Percentiles rank a stretch among this genome's conserved stretches.
Evolutionary conservation across 495 filamentous ascomycete genomes (phyloP).

Genomic region (Lasiosphaeriaceae sp.): DNA sequence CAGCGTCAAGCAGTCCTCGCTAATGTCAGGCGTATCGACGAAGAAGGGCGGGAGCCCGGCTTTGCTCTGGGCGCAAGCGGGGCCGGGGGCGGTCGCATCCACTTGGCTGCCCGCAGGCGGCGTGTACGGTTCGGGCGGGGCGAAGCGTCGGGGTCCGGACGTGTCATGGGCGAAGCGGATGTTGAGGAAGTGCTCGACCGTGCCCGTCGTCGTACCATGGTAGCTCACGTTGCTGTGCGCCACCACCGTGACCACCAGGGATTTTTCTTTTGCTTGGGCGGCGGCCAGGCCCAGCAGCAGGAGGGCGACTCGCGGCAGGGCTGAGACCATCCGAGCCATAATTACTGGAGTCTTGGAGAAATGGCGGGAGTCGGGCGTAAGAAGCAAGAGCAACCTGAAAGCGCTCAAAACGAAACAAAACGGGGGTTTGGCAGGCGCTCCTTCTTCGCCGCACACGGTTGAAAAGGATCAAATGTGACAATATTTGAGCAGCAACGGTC

Average conservation of each 20-base stretch:
- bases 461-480: too few relatives aligned
- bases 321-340: neutral
- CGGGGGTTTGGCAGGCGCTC: too few relatives aligned
- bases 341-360: too few relatives aligned
- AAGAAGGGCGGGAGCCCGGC: constrained; percentile 35
- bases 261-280: neutral
- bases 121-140: constrained; percentile 28
- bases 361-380: too few relatives aligned
- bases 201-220: constrained; percentile 2
- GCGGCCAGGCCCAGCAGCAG: neutral
- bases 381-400: too few relatives aligned
- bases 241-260: neutral
- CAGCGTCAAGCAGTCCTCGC: constrained; percentile 41
- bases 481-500: too few relatives aligned
- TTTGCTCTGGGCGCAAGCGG: constrained; percentile 36
- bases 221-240: constrained; percentile 10
- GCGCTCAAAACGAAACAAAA: too few relatives aligned
- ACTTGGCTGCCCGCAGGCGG: constrained; percentile 25
- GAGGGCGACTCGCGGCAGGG: neutral
- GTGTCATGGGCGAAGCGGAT: constrained; percentile 41
- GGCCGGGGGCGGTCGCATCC: constrained; percentile 32
- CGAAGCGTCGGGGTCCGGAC: constrained; percentile 32
- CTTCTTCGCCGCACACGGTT: too few relatives aligned
- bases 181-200: constrained; percentile 38
- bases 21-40: constrained; percentile 29